Evolutionary conservation across 2,329 filamentous ascomycete genomes (phyloP).

Genomic region (Fusarium ambrosium): DNA sequence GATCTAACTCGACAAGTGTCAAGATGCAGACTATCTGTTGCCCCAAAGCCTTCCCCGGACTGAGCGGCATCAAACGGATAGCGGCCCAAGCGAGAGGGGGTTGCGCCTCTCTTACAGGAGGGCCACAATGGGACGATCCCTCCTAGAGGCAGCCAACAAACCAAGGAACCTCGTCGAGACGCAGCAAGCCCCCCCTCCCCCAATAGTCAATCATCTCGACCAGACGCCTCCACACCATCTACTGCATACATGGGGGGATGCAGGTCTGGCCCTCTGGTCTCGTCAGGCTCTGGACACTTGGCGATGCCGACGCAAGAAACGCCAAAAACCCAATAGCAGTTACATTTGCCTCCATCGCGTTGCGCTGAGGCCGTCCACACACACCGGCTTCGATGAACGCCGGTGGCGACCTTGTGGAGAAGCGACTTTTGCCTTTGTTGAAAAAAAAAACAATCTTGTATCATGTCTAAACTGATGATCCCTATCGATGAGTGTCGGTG

Average conservation of each 20-base stretch:
- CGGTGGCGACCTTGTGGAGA: slow-evolving; percentile 10
- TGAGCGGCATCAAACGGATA: neutral
- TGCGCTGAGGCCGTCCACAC: neutral
- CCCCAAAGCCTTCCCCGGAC: neutral
- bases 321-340: neutral
- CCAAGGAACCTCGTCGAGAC: neutral
- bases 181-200: neutral
- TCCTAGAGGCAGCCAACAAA: neutral
- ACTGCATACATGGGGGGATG: neutral
- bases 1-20: neutral
- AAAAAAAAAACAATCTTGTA: neutral
- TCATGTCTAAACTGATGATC: neutral
- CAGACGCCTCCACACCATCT: slow-evolving; percentile 19
- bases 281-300: neutral
- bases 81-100: neutral
- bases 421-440: neutral
- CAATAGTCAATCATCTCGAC: neutral
- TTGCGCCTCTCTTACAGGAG: neutral
- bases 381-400: neutral
- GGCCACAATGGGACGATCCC: slow-evolving; percentile 10
- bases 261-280: neutral
- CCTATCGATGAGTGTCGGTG: neutral
- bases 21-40: neutral
- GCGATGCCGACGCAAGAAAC: neutral
- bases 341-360: neutral